phyloP scores from a whole-genome alignment of 331 rosid species.

The Dryas integrifolia region DNA sequence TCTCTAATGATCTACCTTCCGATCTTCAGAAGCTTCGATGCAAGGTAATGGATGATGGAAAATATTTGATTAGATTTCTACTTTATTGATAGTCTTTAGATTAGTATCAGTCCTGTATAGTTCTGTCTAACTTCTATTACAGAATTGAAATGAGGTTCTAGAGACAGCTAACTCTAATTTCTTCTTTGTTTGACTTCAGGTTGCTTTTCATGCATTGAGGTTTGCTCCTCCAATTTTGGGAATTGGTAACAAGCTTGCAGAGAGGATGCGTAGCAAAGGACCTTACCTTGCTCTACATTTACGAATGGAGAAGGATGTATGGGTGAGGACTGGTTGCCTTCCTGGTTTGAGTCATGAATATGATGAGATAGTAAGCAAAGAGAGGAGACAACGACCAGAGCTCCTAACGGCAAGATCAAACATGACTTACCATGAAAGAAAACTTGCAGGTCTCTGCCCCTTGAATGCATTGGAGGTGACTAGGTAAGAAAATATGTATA shows the following conservation, averaged over 20 bases:
- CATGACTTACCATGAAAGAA: conserved; percentile 85
- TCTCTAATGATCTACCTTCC: conserved; percentile 90
- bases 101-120: background rate
- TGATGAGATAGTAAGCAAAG: conserved; percentile 69
- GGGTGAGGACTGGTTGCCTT: conserved; percentile 98
- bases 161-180: conserved; percentile 23
- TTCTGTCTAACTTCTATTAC: background rate
- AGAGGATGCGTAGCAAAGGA: conserved; percentile 77
- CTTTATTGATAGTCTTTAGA: background rate
- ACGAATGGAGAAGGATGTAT: conserved; percentile 93
- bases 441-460: conserved; percentile 93
- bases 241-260: conserved; percentile 69
- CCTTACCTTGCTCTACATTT: conserved; percentile 91
- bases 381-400: conserved; percentile 68
- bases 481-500: conserved; percentile 40
- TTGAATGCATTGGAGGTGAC: conserved; percentile 79
- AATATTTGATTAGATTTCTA: background rate
- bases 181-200: conserved; percentile 44
- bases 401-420: conserved; percentile 79
- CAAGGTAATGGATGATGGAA: conserved; percentile 54
- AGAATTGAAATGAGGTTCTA: background rate
- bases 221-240: conserved; percentile 74
- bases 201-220: conserved; percentile 87
- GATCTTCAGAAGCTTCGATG: conserved; percentile 96
- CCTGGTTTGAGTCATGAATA: conserved; percentile 69